Evolutionary conservation across 495 filamentous ascomycete species (phyloP).

Genomic region (Penicillium samsonianum): DNA sequence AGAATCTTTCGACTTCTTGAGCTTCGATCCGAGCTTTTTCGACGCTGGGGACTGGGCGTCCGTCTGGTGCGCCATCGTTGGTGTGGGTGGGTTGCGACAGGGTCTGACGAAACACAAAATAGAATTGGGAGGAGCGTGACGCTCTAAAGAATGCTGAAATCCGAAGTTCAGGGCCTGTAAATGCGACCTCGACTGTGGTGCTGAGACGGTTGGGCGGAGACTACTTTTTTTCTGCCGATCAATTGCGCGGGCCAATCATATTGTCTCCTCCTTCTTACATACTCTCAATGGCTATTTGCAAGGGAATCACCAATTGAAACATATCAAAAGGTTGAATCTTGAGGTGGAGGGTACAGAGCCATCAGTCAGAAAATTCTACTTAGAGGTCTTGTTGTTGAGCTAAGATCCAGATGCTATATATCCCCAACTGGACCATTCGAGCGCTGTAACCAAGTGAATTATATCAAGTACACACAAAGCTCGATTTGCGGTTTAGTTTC

Average conservation of each 20-base stretch:
- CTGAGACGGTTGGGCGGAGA: conserved; percentile 10
- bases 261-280: background rate
- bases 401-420: too few species aligned
- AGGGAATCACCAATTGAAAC: background rate
- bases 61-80: conserved; percentile 25
- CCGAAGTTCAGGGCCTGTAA: background rate
- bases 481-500: too few species aligned
- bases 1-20: conserved; percentile 61
- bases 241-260: conserved; percentile 9
- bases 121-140: background rate
- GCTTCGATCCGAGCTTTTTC: conserved; percentile 76
- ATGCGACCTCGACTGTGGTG: conserved; percentile 5
- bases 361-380: too few species aligned
- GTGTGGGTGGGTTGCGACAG: background rate
- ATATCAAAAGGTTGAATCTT: too few species aligned
- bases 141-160: conserved; percentile 4
- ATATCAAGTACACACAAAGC: too few species aligned
- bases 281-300: background rate
- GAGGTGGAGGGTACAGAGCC: too few species aligned
- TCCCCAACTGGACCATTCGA: too few species aligned
- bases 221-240: conserved; percentile 16
- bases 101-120: background rate
- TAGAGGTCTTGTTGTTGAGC: too few species aligned
- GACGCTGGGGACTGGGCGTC: conserved; percentile 61
- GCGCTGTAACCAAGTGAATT: too few species aligned